Evolutionary conservation across 1,284 basidiomycete genomes (phyloP), one percentile per base, ranked within the genome.

Genomic region (Leucoagaricus sp.): DNA sequence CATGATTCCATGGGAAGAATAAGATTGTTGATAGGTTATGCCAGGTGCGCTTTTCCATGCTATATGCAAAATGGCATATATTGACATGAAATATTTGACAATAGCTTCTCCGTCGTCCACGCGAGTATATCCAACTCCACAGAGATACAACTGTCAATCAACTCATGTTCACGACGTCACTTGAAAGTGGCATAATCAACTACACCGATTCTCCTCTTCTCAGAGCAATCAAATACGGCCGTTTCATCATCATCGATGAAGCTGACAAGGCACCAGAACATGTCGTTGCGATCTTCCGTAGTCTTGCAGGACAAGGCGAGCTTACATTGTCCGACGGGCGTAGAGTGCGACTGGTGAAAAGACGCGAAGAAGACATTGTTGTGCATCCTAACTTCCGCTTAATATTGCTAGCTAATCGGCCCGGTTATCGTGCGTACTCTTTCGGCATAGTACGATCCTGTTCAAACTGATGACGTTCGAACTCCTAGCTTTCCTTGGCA

Each of bases 231-330:
- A 77, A 68, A 17, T 73, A 73, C 58, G 85, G 85, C 0, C 80
- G 85, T 9, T 73, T 84, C 23, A 83, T 86, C 58, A 78, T 87
- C 61, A 79, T 87, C 46, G 85, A 87, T 63, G 85, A 87, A 62
- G 85, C 84, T 7, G 85, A 87, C 70, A 87, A 87, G 68, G 85
- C 85, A 10, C 83, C 85, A 2, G 85, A 86, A 63, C 84, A 87
- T 59, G 85, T 87, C 52, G 84, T 86, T 15, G 84, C 85, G 3
- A 80, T 87, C 50, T 86, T 87, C 76, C 74, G 82, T 29, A 85
- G 84, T 64, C 76, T 87, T 29, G 84, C 84, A 2, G 81, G 84
- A 1, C 83, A 85, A 55, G 77, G 81, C 8, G 85, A 86, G 66
- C 72, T 87, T 67, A 80, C 80, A 0, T 74, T 87, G 3, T 75